phyloP scores from a whole-genome alignment of 2,329 filamentous ascomycete genomes.

The Ophioceras dolichostomum region DNA sequence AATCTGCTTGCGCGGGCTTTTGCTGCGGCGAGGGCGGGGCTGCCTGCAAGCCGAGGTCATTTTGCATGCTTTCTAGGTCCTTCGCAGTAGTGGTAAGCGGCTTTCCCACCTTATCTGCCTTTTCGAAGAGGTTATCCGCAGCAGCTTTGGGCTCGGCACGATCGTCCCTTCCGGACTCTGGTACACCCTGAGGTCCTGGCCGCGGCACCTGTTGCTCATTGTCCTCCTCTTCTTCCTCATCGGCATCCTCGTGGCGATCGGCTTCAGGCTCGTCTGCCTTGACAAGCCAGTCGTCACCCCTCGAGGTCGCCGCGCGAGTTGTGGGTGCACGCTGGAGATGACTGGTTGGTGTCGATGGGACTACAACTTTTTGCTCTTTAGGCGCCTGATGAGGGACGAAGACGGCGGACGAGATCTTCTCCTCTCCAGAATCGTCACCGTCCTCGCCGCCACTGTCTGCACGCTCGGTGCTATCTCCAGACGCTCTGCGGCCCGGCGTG shows the following conservation, averaged over 20 bases:
- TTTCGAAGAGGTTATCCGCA: too few relatives aligned
- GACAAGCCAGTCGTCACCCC: slow-evolving; percentile 32
- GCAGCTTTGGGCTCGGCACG: too few relatives aligned
- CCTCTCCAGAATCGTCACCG: slow-evolving; percentile 56
- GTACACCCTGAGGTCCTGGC: too few relatives aligned
- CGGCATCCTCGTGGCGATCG: slow-evolving; percentile 9
- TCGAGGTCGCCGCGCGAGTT: not conserved
- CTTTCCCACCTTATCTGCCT: too few relatives aligned
- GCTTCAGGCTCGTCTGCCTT: slow-evolving; percentile 40
- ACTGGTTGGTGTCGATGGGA: not conserved
- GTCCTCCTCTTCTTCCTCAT: not conserved
- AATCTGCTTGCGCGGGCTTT: not conserved
- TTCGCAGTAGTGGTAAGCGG: too few relatives aligned
- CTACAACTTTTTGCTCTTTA: not conserved
- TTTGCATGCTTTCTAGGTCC: too few relatives aligned
- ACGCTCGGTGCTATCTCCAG: slow-evolving; percentile 24
- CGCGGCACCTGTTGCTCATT: too few relatives aligned
- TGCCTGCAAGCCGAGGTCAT: too few relatives aligned
- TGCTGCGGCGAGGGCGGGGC: not conserved
- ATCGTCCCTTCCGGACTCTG: not conserved
- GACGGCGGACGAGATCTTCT: slow-evolving; percentile 77
- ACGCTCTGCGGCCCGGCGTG: slow-evolving; percentile 18
- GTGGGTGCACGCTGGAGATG: not conserved
- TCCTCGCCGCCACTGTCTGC: slow-evolving; percentile 31
- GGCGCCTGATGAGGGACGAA: slow-evolving; percentile 65